These are phyloP conservation scores for Psilocybe cyanescens DNA, from an alignment of 768 basidiomycete genomes.

Conservation along the genomic window DNA sequence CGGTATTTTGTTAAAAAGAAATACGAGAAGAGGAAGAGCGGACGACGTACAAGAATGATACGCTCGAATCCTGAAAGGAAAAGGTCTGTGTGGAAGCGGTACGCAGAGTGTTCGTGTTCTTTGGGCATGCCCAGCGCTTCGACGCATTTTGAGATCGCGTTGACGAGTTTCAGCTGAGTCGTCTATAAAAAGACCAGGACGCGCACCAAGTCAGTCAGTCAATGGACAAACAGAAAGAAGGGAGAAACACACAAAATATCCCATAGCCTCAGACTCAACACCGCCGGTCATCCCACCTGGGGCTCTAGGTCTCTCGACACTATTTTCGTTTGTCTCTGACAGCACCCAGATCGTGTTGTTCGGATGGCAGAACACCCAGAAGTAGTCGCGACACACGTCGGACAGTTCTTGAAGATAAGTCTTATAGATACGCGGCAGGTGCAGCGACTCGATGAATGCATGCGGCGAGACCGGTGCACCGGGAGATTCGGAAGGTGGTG, in stretches of 20 bases:
- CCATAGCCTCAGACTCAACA: conserved; percentile 97
- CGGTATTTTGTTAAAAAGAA: neutral
- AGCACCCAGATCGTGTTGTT: conserved; percentile 92
- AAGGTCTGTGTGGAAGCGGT: conserved; percentile 83
- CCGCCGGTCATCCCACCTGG: conserved; percentile 99
- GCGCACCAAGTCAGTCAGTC: neutral
- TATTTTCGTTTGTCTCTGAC: conserved; percentile 78
- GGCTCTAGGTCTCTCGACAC: conserved; percentile 89
- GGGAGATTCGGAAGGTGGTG: conserved; percentile 36
- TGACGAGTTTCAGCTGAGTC: conserved; percentile 85
- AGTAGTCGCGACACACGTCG: conserved; percentile 92
- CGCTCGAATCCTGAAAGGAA: conserved; percentile 92
- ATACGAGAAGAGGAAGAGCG: neutral
- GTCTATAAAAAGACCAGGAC: conserved; percentile 52
- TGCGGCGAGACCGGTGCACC: conserved; percentile 54
- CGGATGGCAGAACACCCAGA: conserved; percentile 97
- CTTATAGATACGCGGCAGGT: conserved; percentile 39
- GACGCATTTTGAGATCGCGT: conserved; percentile 70
- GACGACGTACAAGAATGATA: conserved; percentile 73
- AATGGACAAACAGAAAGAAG: neutral
- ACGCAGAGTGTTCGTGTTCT: conserved; percentile 77
- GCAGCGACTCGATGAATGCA: conserved; percentile 68
- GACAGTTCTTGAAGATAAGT: conserved; percentile 54
- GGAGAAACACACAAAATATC: conserved; percentile 77
- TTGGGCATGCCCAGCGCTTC: conserved; percentile 67